Base-by-base conservation (phyloP, 331 rosid species). In the Saraca asoca region DNA sequence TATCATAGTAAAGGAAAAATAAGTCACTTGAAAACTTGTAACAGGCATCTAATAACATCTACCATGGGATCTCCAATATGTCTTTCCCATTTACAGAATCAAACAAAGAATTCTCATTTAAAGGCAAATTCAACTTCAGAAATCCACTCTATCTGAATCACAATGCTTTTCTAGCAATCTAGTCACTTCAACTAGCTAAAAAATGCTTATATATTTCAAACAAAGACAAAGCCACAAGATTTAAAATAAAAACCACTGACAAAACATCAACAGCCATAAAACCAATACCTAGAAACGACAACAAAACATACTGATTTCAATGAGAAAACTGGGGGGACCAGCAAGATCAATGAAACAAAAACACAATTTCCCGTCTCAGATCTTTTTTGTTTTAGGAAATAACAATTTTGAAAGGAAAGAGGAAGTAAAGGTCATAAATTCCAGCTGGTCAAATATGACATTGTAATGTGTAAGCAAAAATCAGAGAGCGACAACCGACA, bases 401-500 rank as follows among this genome's bases (percentile, higher is more conserved):
- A 49, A 54, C 46, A 51, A 6, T 10, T n/a, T 24, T 24, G 31
- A 24, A 24, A 24, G 34, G 19, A 16, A 6, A 45, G 43, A 53
- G 33, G 33, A 74, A 37, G 35, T 64, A 64, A 60, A 70, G 38
- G 66, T 39, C 16, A 60, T 51, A 57, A 51, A 70, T 17, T 49
- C 66, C 76, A 56, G 74, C 74, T 58, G 68, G 62, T 63, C 70
- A 78, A 39, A 55, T 60, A 64, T 24, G 31, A 24, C 31, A 24
- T 24, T 50, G 65, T 63, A 71, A 58, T 38, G 68, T 16, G 72
- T 13, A 49, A 69, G 70, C 76, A 0, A 66, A 69, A 80, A 80
- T 80, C 71, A 52, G 76, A 71, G 12, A 38, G 53, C 62, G 20
- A 62, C 79, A 18, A 73, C 95, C 87, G 85, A 85, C 88, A 75